Base-by-base conservation (phyloP, 2,329 filamentous ascomycete species). In the Penicillium hordei region DNA sequence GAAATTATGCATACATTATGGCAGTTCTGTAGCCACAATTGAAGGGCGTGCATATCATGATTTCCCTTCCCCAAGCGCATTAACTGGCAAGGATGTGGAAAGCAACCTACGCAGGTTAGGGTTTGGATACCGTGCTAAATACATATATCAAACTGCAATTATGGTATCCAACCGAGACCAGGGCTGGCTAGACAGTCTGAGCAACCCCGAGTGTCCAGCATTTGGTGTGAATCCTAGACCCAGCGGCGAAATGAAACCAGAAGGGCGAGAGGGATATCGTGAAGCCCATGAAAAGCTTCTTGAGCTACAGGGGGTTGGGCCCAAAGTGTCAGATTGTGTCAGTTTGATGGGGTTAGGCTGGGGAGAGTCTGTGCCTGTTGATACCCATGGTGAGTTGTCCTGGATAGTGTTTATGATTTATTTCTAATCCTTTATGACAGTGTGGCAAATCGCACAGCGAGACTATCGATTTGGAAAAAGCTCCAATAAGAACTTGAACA, bases 291-390 rank as follows among this genome's bases (percentile, higher is more conserved):
- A 90, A 59, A 84, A 89, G 64, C 81, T 99, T 2, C 81, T 97
- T 1, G 78, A 83, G 6, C 81, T 99, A 23, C 86, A 92, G 57
- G 94, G 94, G 1, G 95, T 99, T 6, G 94, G 94, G 0, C 94
- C 95, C 0, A 99, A 99, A 74, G 94, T 99, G 0, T 90, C 94
- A 6, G 95, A 99, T 72, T 99, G 95, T 70, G 93, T 97, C 8
- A 96, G 90, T 70, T 79, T 99, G 21, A 97, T 99, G 89, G 95
- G 95, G 0, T 78, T 99, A 15, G 93, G 93, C 29, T 99, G 95
- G 93, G 89, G 89, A 33, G 93, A 97, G 75, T 88, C 93, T 3
- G 93, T 99, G 1, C 94, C 94, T 0, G 90, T 99, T 33, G 94
- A 99, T 74, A 99, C 95, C 1, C 95, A 99, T 76, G 84, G 81